These are phyloP conservation scores for Talaromyces sp. DNA, from an alignment of 2,329 filamentous ascomycete genomes.

Conservation along the genomic window DNA sequence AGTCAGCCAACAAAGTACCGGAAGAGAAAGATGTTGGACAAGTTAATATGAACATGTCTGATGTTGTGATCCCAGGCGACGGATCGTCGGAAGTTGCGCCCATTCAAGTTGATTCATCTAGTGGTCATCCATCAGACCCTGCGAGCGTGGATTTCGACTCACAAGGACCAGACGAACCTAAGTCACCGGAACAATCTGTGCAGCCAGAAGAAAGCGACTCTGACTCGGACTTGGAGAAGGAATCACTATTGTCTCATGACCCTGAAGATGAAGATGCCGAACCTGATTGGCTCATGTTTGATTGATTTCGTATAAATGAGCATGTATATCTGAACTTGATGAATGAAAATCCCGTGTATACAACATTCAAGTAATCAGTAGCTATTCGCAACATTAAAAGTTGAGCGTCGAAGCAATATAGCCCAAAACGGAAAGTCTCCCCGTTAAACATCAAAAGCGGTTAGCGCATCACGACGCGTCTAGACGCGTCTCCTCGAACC, in stretches of 20 bases:
- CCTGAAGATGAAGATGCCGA: conserved; percentile 66
- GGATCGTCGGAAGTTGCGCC: conserved; percentile 27
- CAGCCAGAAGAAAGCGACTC: conserved; percentile 27
- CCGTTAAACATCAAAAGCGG: not conserved
- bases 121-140: conserved; percentile 26
- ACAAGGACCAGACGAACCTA: conserved; percentile 21
- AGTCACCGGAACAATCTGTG: conserved; percentile 20
- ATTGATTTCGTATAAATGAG: conserved; percentile 22
- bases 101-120: conserved; percentile 29
- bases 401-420: conserved; percentile 11
- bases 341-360: not conserved
- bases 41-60: not conserved
- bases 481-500: conserved; percentile 10
- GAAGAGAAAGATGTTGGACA: not conserved
- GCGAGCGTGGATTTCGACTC: conserved; percentile 31
- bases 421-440: conserved; percentile 5
- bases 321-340: not conserved
- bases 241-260: conserved; percentile 59
- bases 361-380: not conserved
- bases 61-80: conserved; percentile 5
- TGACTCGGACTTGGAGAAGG: conserved; percentile 44
- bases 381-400: not conserved
- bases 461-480: conserved; percentile 6
- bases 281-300: conserved; percentile 59
- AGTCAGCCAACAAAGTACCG: not conserved